Evolutionary conservation across 176 grass and related monocot genomes (phyloP), one percentile per base, ranked within the genome.

Genomic region (Eremochloa ophiuroides): DNA sequence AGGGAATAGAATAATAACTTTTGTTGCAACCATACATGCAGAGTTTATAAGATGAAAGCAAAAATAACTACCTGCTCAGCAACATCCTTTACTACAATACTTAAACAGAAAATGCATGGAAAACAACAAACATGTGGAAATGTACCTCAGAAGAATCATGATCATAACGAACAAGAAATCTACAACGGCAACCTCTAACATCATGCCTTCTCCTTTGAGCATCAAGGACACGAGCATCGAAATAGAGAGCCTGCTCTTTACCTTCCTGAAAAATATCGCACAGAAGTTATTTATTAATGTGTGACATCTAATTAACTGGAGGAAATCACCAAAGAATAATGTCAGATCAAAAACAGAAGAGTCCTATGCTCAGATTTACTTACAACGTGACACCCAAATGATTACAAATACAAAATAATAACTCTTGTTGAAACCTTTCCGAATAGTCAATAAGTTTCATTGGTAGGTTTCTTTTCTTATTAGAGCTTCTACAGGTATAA

Each of bases 171-270:
- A 94, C 93, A 70, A 94, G 85, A 82, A 94, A 94, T 82, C 93
- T 94, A 83, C 93, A 94, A 55, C 93, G 84, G 43, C 93, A 94
- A 55, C 93, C 93, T 69, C 93, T 84, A 41, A 94, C 56, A 89
- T 94, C 93, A 85, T 94, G 93, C 66, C 89, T 91, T 68, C 93
- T 85, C 79, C 93, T 89, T 94, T 94, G 93, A 80, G 87, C 89
- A 86, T 94, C 93, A 83, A 92, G 93, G 73, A 94, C 87, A 77
- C 69, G 82, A 13, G 93, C 89, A 85, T 94, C 93, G 59, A 92
- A 94, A 85, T 94, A 94, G 33, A 94, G 93, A 80, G 93, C 93
- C 79, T 94, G 93, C 50, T 94, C 93, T 89, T 94, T 94, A 66
- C 89, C 93, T 91, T 94, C 93, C 93, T 94, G 78, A 69, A 56